Evolutionary conservation across 2,329 filamentous ascomycete species (phyloP), one percentile per base, ranked within the genome.

Genomic region (Sclerotinia sclerotiorum): DNA sequence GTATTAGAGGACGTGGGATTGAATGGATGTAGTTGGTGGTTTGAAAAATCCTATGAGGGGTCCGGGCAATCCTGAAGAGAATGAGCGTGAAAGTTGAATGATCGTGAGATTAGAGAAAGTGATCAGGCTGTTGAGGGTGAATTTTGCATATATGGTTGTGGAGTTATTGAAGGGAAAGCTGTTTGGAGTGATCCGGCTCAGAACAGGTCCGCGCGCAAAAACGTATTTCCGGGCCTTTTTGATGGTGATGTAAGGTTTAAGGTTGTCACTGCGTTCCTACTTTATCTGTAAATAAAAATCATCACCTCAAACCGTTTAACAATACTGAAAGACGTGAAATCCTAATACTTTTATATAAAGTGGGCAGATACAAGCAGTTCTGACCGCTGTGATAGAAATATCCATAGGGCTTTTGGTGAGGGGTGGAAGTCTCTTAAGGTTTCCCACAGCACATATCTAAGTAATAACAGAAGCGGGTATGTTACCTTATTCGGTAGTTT

Each of bases 171-270:
- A 62, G 46, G 46, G 27, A 11, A 61, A 49, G 46, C 46, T 62
- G 21, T 24, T 51, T 62, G 46, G 7, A 39, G 29, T 51, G 32
- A 49, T 62, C 21, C n/a, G 29, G 29, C 32, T 42, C 46, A 39
- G 60, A 63, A 27, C n/a, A 27, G 32, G 54, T 51, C 60, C 29
- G n/a, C 32, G 17, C 60, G 60, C 46, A 24, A 62, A 62, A 62
- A 39, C 32, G 39, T 51, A 51, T 62, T 19, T 62, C 60, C 46
- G 60, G 29, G 8, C 60, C 46, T 35, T 51, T 8, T 51, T 51
- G 15, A 48, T n/a, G 5, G 48, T 17, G 32, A 32, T 35, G 35
- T 29, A 2, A n/a, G n/a, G n/a, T n/a, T n/a, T 35, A 35, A 35
- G 19, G 13, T 46, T 44, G 19, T 60, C 10, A 13, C 11, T 29